Base-by-base conservation (phyloP, 176 grass and related monocot genomes). In the Pontederia crassipes region DNA sequence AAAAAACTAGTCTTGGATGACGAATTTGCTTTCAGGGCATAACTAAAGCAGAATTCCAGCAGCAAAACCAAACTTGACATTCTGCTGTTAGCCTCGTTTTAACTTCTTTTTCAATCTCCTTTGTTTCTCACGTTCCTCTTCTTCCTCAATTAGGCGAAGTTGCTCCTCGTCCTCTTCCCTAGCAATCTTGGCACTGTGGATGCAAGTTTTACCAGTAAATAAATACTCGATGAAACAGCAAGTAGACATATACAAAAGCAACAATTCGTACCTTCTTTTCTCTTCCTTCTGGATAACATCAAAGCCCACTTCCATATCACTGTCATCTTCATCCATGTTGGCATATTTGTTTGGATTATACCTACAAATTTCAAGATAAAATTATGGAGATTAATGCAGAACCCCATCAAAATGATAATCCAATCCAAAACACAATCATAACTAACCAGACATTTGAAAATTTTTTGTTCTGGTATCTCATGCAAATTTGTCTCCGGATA, bases 211-310 rank as follows among this genome's bases (percentile, higher is more conserved):
- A 47, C 35, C 27, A 28, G 49, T 65, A 62, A 18, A 29, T 52
- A 28, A 14, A 45, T 65, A 10, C 32, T 17, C 14, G 16, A 16
- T 1, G 45, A 45, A 3, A 11, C 4, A 58, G 12, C 26, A 17
- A 35, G 16, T 10, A 75, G 18, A 11, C 17, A 67, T 64, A 54
- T 14, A 48, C 46, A 64, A 4, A 11, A 66, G 18, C 5, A 28
- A 52, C 16, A 53, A 18, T 46, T 16, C 7, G 10, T 89, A 97
- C 92, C 87, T 91, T 35, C 62, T 75, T 13, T 17, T 75, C 56
- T 97, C 92, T 80, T 97, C 92, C 57, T 73, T 88, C 10, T 88
- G 74, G 59, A 97, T 88, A 13, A 68, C 78, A 64, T 83, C 66
- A 51, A 83, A 97, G 58, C 69, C 79, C 46, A 72, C 84, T 70